phyloP scores from a whole-genome alignment of 352 stramenopile species.

The Phytophthora pistaciae region DNA sequence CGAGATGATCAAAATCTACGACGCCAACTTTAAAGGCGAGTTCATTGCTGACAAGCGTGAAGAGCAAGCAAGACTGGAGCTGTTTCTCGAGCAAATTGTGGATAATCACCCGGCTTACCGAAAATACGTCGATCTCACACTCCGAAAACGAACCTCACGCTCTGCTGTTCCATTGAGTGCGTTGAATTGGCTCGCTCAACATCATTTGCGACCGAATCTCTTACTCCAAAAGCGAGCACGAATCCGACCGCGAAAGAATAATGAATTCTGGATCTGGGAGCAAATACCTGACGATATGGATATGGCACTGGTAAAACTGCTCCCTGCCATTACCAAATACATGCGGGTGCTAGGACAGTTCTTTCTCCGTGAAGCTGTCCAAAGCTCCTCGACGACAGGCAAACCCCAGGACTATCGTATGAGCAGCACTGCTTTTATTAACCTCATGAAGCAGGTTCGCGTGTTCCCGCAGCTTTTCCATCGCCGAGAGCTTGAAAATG shows the following conservation, averaged over 20 bases:
- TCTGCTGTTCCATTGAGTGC: background rate
- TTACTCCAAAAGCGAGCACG: constrained; percentile 9
- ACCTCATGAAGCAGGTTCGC: constrained; percentile 59
- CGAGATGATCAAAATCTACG: constrained; percentile 49
- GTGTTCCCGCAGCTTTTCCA: constrained; percentile 73
- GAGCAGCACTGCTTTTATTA: constrained; percentile 41
- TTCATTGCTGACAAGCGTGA: constrained; percentile 9
- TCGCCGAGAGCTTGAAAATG: constrained; percentile 57
- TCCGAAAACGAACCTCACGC: background rate
- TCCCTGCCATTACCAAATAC: constrained; percentile 53
- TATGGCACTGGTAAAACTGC: constrained; percentile 40
- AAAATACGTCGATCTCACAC: constrained; percentile 9
- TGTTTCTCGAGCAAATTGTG: constrained; percentile 37
- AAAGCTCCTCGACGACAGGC: constrained; percentile 12
- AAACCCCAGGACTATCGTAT: constrained; percentile 41
- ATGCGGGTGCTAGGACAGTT: constrained; percentile 51
- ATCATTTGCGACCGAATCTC: constrained; percentile 23
- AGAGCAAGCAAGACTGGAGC: constrained; percentile 29
- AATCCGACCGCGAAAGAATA: constrained; percentile 1
- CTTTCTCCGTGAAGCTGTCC: constrained; percentile 39
- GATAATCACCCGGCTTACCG: constrained; percentile 28
- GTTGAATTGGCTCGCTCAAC: constrained; percentile 28
- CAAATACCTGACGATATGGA: constrained; percentile 42
- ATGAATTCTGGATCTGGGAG: constrained; percentile 32
- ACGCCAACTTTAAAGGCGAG: constrained; percentile 10